These are phyloP conservation scores for Pachysandra terminalis DNA, from an alignment of 164 flowering plant species.

Conservation along the genomic window DNA sequence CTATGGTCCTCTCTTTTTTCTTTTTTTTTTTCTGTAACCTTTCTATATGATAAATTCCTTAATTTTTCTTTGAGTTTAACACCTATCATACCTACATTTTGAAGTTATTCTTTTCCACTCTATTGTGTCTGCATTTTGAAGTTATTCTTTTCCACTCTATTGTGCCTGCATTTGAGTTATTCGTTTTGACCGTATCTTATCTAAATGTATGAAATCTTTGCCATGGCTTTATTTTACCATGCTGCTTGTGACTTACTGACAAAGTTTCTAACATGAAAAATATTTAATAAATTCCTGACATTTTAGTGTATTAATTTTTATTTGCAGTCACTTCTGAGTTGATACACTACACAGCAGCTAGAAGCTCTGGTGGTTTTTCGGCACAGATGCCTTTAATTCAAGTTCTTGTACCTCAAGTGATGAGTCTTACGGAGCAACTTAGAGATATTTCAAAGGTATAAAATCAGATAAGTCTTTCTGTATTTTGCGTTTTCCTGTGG, in stretches of 20 bases:
- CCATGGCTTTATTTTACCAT: too few relatives aligned
- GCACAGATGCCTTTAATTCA: slow-evolving; percentile 93
- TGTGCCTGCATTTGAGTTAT: too few relatives aligned
- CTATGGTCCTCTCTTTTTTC: too few relatives aligned
- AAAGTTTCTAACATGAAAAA: background rate
- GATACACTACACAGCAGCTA: slow-evolving; percentile 78
- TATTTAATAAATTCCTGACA: background rate
- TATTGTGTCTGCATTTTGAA: too few relatives aligned
- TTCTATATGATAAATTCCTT: too few relatives aligned
- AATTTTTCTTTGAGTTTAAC: too few relatives aligned
- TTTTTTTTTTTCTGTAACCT: too few relatives aligned
- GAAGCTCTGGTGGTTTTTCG: slow-evolving; percentile 51
- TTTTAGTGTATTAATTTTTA: background rate
- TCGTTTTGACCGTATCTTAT: too few relatives aligned
- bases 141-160: too few relatives aligned
- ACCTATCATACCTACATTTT: too few relatives aligned
- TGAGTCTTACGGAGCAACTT: slow-evolving; percentile 76
- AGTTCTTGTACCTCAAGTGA: slow-evolving; percentile 87
- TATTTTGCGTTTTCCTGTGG: slow-evolving; percentile 4
- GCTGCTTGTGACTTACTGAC: background rate
- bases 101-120: too few relatives aligned
- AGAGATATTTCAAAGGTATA: slow-evolving; percentile 83
- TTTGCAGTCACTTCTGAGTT: slow-evolving; percentile 87
- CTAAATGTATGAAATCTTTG: too few relatives aligned
- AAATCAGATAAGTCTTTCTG: background rate